Percentiles rank a stretch among this genome's conserved stretches.
phyloP scores from a whole-genome alignment of 805 yeast genomes.

The Candida quercuum region DNA sequence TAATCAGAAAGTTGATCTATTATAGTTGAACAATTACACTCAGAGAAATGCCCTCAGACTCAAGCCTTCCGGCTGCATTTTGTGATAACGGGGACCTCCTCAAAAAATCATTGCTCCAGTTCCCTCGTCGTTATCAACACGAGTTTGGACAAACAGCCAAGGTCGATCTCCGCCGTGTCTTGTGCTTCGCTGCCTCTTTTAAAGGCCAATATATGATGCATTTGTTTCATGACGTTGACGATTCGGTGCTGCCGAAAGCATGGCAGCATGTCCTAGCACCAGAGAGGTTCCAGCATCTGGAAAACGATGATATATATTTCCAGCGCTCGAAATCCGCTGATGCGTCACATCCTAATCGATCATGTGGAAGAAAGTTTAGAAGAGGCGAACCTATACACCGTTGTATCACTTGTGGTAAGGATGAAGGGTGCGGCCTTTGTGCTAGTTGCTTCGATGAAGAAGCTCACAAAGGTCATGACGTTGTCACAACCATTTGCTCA shows the following conservation, averaged over 20 bases:
- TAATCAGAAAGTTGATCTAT: too few species aligned
- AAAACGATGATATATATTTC: constrained; percentile 16
- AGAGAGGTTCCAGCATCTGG: constrained; percentile 20
- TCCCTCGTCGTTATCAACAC: constrained; percentile 32
- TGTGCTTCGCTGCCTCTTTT: constrained; percentile 38
- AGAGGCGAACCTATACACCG: constrained; percentile 81
- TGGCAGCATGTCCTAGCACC: constrained; percentile 19
- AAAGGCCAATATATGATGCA: constrained; percentile 34
- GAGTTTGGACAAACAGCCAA: constrained; percentile 26
- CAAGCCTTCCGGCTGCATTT: too few species aligned
- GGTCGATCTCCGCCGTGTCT: constrained; percentile 33
- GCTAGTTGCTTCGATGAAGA: constrained; percentile 65
- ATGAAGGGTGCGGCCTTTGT: constrained; percentile 83
- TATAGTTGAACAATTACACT: too few species aligned
- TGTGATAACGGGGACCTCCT: constrained; percentile 19
- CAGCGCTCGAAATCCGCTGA: constrained; percentile 14
- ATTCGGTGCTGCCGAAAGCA: constrained; percentile 14
- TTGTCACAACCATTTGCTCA: constrained; percentile 56
- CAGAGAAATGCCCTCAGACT: too few species aligned
- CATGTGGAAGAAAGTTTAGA: constrained; percentile 68
- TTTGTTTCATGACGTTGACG: constrained; percentile 31
- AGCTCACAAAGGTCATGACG: constrained; percentile 68
- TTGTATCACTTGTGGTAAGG: constrained; percentile 70
- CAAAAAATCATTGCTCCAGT: constrained; percentile 30
- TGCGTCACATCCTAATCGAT: constrained; percentile 51